Evolutionary conservation across 257 asterid genomes (phyloP), one percentile per base, ranked within the genome.

Genomic region (Rehmannia glutinosa): DNA sequence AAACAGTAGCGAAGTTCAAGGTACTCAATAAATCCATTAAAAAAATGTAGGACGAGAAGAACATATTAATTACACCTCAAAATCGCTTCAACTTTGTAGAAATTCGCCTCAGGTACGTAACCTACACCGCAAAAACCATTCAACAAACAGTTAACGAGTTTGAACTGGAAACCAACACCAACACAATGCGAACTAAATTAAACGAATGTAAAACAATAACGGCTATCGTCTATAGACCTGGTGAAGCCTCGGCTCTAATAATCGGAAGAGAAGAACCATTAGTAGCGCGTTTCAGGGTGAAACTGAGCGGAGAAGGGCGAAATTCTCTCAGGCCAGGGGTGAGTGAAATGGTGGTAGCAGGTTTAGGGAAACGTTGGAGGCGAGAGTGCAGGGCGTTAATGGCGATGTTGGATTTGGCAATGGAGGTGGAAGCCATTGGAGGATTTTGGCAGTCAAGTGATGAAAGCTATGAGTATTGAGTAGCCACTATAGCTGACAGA

Each of bases 11-110:
- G 15, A 36, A 55, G 24, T 0, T 27, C 33, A 9, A 56, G 11
- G n/a, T 16, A 73, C 12, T 23, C 52, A 41, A 32, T 20, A 62
- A 53, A 19, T 7, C 12, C 17, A 32, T 17, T 43, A 9, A 30
- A 28, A 15, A 24, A 27, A 38, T 5, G 8, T 4, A 10, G 10
- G 57, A 49, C 45, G 15, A 32, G 19, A 45, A 11, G 30, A 4
- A 13, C 43, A 66, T 15, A 45, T 0, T 1, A 55, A n/a, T 10
- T 5, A 23, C 36, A 92, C 98, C 98, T 92, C n/a, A 92, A 66
- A 77, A 92, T 81, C 9, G 97, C 98, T 83, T 92, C 98, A 4
- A 92, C 87, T 78, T 90, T 92, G 85, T 87, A 92, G 78, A 87
- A 92, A 10, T 80, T 75, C 42, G 96, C 91, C 43, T 81, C 94